Evolutionary conservation across 331 rosid species (phyloP).

Genomic region (Spiraea crenata): DNA sequence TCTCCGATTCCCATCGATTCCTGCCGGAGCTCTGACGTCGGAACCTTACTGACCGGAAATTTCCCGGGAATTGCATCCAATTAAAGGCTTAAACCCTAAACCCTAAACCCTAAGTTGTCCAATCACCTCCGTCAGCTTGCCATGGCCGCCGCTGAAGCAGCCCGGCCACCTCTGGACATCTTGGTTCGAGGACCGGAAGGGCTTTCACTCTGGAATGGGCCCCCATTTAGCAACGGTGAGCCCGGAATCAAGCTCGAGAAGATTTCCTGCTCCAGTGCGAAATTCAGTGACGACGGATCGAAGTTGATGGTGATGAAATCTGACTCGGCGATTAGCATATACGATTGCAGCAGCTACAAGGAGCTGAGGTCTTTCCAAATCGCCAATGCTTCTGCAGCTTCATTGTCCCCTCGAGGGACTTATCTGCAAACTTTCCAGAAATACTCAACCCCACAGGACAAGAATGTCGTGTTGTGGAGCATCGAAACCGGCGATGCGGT

Average conservation of each 20-base stretch:
- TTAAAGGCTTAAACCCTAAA: background rate
- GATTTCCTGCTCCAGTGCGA: constrained; percentile 48
- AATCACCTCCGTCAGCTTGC: constrained; percentile 10
- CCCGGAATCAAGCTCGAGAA: constrained; percentile 66
- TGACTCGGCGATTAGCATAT: constrained; percentile 42
- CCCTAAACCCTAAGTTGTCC: too few species aligned
- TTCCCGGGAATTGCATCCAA: too few species aligned
- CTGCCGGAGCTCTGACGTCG: too few species aligned
- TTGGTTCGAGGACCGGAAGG: constrained; percentile 74
- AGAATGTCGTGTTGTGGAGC: constrained; percentile 70
- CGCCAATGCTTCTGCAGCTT: constrained; percentile 53
- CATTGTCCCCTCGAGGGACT: constrained; percentile 72
- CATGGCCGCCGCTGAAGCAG: constrained; percentile 49
- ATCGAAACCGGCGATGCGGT: constrained; percentile 52
- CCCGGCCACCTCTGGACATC: constrained; percentile 53
- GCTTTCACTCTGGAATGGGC: constrained; percentile 81
- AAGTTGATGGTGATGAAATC: constrained; percentile 62
- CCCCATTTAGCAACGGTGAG: constrained; percentile 57
- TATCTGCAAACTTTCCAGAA: constrained; percentile 75
- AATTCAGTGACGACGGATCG: constrained; percentile 77
- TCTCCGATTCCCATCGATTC: too few species aligned
- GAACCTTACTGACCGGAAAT: too few species aligned
- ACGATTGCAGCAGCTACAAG: constrained; percentile 47
- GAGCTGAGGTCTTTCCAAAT: constrained; percentile 69
- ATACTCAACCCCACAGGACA: constrained; percentile 64